Percentiles rank a stretch among this genome's conserved stretches.
Evolutionary conservation across 495 filamentous ascomycete genomes (phyloP).

Genomic region (Hamigera avellanea): DNA sequence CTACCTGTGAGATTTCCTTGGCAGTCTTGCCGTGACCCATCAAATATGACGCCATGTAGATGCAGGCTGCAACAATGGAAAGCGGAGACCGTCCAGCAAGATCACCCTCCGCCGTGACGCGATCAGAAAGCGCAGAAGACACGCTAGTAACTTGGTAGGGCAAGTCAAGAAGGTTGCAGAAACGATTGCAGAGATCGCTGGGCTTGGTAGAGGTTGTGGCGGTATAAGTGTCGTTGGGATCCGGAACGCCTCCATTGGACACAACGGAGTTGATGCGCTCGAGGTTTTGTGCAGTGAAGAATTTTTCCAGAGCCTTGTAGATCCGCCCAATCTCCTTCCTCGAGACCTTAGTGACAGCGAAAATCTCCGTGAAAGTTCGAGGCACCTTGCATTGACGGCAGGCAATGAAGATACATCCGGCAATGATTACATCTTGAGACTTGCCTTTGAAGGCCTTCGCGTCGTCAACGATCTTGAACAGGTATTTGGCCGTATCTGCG

Average conservation of each 20-base stretch:
- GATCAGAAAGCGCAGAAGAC: constrained; percentile 60
- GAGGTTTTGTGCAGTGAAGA: constrained; percentile 53
- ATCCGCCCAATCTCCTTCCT: constrained; percentile 96
- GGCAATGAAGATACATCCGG: constrained; percentile 93
- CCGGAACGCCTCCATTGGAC: constrained; percentile 32
- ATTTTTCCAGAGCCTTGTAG: constrained; percentile 86
- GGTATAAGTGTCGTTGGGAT: constrained; percentile 49
- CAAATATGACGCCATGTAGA: constrained; percentile 84
- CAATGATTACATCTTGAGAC: constrained; percentile 84
- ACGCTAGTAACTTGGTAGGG: constrained; percentile 55
- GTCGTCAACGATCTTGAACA: constrained; percentile 89
- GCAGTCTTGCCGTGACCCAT: constrained; percentile 66
- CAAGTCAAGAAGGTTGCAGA: constrained; percentile 70
- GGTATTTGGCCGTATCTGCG: constrained; percentile 77
- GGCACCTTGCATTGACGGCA: constrained; percentile 80
- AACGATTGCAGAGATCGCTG: constrained; percentile 76
- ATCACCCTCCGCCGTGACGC: constrained; percentile 58
- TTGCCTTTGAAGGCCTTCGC: constrained; percentile 91
- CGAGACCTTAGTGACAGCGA: constrained; percentile 78
- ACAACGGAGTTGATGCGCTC: constrained; percentile 39
- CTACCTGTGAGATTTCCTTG: constrained; percentile 71
- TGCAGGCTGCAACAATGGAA: constrained; percentile 87
- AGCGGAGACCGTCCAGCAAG: constrained; percentile 89
- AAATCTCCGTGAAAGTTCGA: constrained; percentile 88
- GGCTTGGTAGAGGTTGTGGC: constrained; percentile 71